Evolutionary conservation across 805 yeast species (phyloP), one percentile per base, ranked within the genome.

Genomic region (Pichia thaimueangensis): DNA sequence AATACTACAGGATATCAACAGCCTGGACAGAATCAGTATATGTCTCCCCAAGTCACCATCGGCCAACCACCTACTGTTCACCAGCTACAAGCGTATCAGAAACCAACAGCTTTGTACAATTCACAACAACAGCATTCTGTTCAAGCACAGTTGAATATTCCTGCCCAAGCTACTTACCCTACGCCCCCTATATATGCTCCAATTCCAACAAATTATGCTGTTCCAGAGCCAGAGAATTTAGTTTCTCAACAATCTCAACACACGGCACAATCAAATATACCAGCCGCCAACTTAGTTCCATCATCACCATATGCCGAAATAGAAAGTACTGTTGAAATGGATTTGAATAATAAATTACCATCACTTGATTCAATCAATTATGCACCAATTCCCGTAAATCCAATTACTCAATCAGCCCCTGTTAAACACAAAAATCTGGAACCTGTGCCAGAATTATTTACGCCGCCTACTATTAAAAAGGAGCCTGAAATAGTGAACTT

Each of bases 401-500:
- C 30, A 10, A 19, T 15, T n/a, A n/a, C n/a, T n/a, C n/a, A n/a
- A n/a, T n/a, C n/a, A n/a, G n/a, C n/a, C n/a, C n/a, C n/a, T n/a
- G n/a, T n/a, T n/a, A n/a, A n/a, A n/a, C n/a, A n/a, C n/a, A n/a
- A n/a, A n/a, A n/a, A n/a, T n/a, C n/a, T n/a, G n/a, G 29, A 30
- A n/a, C 34, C 29, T 11, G 13, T 7, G 5, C 5, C 23, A 8
- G 34, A 17, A 19, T 4, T n/a, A 10, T 11, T 17, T 16, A 10
- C 23, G 13, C 35, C 11, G 13, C 19, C 28, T 37, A 17, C 16
- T n/a, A 30, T 36, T 11, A 33, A 33, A 28, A 36, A 43, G 20
- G 50, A 41, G 22, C 45, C 45, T 12, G 39, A 35, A 13, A 37
- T 47, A 11, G 47, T 41, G 3, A 47, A 47, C 17, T 41, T 47